Conservation (phyloP, 2,329 filamentous ascomycete species). For the Ophiosphaerella narmari region DNA sequence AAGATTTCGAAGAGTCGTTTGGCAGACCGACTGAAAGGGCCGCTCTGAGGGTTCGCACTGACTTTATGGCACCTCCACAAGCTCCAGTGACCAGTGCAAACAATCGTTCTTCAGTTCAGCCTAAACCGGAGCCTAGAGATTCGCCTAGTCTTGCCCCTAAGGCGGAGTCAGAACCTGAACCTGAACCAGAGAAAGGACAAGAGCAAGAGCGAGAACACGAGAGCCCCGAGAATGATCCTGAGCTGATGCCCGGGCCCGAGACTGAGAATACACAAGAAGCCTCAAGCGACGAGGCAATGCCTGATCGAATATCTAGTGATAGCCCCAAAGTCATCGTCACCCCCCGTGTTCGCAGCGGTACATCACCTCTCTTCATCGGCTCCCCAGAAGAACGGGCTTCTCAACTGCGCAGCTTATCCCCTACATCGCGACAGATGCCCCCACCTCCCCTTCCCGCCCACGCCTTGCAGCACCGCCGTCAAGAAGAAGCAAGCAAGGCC, state of each 20-base stretch:
- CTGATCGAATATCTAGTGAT: not conserved
- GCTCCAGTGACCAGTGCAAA: not conserved
- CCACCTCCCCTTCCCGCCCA: too few relatives aligned
- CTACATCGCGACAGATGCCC: too few relatives aligned
- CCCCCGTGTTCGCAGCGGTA: too few relatives aligned
- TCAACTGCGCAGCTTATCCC: too few relatives aligned
- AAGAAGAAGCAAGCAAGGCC: too few relatives aligned
- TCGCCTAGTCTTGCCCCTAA: not conserved
- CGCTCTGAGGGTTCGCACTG: slow-evolving; percentile 2
- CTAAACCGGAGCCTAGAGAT: not conserved
- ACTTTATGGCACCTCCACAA: not conserved
- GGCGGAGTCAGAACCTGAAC: too few relatives aligned
- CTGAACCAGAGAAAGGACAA: too few relatives aligned
- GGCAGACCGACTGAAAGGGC: slow-evolving; percentile 3
- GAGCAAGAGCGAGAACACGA: too few relatives aligned
- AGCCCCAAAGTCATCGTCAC: not conserved
- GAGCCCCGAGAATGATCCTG: not conserved
- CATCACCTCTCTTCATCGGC: too few relatives aligned
- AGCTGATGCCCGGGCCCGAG: not conserved
- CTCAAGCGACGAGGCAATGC: not conserved
- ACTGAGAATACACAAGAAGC: not conserved
- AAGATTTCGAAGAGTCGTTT: slow-evolving; percentile 28
- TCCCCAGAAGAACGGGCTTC: too few relatives aligned
- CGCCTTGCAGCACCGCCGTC: too few relatives aligned
- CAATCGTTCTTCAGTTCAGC: not conserved